Evolutionary conservation across 768 basidiomycete genomes (phyloP).

Genomic region (Tylopilus plumbeoviolaceoides): DNA sequence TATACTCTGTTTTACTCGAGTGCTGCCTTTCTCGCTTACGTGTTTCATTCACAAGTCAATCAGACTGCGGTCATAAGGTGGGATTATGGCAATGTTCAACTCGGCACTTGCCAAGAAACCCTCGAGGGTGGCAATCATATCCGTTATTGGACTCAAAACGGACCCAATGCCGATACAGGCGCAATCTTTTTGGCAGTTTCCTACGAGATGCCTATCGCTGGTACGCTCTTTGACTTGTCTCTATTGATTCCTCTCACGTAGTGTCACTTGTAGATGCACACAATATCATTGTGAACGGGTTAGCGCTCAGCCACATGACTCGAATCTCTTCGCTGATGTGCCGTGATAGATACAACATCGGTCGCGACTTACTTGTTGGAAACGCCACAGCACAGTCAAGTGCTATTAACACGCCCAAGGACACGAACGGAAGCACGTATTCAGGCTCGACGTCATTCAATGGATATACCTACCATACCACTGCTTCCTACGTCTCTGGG

Average conservation of each 20-base stretch:
- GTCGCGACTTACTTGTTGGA: constrained; percentile 82
- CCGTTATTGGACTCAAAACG: constrained; percentile 85
- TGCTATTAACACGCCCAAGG: constrained; percentile 21
- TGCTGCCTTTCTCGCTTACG: background rate
- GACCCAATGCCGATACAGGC: constrained; percentile 55
- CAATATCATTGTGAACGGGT: constrained; percentile 74
- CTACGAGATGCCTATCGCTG: constrained; percentile 61
- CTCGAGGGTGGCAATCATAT: constrained; percentile 85
- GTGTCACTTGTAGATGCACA: constrained; percentile 43
- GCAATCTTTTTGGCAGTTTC: constrained; percentile 75
- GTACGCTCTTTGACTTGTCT: constrained; percentile 36
- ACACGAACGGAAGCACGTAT: constrained; percentile 52
- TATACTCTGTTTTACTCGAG: constrained; percentile 26
- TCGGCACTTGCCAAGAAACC: constrained; percentile 87
- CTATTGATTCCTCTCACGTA: background rate
- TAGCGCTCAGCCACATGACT: constrained; percentile 1
- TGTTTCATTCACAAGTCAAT: constrained; percentile 46
- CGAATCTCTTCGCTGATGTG: background rate
- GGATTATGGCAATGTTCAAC: constrained; percentile 73
- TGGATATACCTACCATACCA: constrained; percentile 71
- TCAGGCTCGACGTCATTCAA: constrained; percentile 58
- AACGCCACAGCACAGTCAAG: constrained; percentile 59
- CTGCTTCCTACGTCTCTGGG: constrained; percentile 65
- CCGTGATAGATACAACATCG: constrained; percentile 62
- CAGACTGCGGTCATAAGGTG: constrained; percentile 82